Evolutionary conservation across 345 rosid species (phyloP), one percentile per base, ranked within the genome.

Genomic region (Geranium rotundifolium): DNA sequence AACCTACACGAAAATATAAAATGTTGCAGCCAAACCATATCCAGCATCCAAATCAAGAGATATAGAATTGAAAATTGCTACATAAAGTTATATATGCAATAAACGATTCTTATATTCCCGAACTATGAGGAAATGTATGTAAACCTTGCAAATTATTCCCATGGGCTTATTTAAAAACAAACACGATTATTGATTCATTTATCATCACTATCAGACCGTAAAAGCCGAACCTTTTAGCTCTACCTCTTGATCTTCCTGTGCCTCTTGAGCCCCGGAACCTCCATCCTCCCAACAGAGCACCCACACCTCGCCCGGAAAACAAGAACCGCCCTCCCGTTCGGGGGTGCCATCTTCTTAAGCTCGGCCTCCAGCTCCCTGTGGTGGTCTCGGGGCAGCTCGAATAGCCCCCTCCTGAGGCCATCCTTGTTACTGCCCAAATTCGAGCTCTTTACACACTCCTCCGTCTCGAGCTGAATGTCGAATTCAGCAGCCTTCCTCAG

Each of bases 391-490:
- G 83, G 90, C 81, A 87, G 70, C 73, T 87, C 86, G 58, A 89
- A 82, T 61, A 86, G 64, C 0, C 92, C 92, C 52, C 72, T 84
- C 37, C 80, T 80, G 30, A 69, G 75, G 5, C 84, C 82, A 72
- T 63, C 85, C 65, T 76, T 79, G 27, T 23, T 23, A 29, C 37
- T 73, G 20, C 58, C 27, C 31, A 67, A 12, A 27, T 15, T 72
- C 1, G 88, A 78, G 52, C 75, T 81, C 84, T 82, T 91, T n/a
- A 91, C 82, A 68, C 91, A 86, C 59, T 89, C 90, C 75, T 89
- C 96, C 1, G 95, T 91, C 82, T 91, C 92, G 39, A 91, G 65
- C 83, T 85, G 90, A 68, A 91, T 88, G 80, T 91, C 95, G 16
- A 88, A 89, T 72, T 89, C 92, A 0, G 87, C 85, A 0, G 78